phyloP scores from a whole-genome alignment of 345 rosid species.

The Erucastrum elatum region DNA sequence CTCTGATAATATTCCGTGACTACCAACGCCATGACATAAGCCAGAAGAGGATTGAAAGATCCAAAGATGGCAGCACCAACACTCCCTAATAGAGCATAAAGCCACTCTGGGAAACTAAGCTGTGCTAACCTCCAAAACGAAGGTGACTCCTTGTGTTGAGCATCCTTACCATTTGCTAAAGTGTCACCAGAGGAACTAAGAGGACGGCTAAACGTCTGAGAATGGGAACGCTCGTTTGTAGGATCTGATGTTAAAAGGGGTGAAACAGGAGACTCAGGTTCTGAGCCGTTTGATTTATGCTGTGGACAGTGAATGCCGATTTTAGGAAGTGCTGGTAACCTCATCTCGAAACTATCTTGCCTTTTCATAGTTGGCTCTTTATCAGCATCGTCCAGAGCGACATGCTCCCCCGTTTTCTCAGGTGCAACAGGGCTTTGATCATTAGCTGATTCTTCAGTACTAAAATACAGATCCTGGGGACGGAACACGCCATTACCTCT shows the following conservation, averaged over 20 bases:
- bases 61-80: slow-evolving; percentile 98
- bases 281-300: slow-evolving; percentile 80
- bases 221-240: slow-evolving; percentile 95
- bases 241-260: slow-evolving; percentile 98
- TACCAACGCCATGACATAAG: slow-evolving; percentile 84
- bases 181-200: slow-evolving; percentile 75
- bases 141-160: slow-evolving; percentile 60
- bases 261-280: slow-evolving; percentile 98
- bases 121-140: slow-evolving; percentile 91
- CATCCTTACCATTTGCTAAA: slow-evolving; percentile 57
- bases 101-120: slow-evolving; percentile 98
- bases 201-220: slow-evolving; percentile 95
- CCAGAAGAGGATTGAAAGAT: slow-evolving; percentile 95
- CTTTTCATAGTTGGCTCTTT: slow-evolving; percentile 90
- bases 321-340: slow-evolving; percentile 90
- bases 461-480: slow-evolving; percentile 57
- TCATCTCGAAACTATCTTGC: slow-evolving; percentile 98
- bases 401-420: slow-evolving; percentile 77
- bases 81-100: slow-evolving; percentile 97
- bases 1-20: slow-evolving; percentile 71
- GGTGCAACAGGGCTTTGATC: slow-evolving; percentile 61
- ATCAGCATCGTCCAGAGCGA: slow-evolving; percentile 58
- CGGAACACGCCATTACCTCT: slow-evolving; percentile 60
- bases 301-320: slow-evolving; percentile 74
- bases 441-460: slow-evolving; percentile 69